phyloP scores from a whole-genome alignment of 169 alveolate genomes.

The Babesia gibsoni region DNA sequence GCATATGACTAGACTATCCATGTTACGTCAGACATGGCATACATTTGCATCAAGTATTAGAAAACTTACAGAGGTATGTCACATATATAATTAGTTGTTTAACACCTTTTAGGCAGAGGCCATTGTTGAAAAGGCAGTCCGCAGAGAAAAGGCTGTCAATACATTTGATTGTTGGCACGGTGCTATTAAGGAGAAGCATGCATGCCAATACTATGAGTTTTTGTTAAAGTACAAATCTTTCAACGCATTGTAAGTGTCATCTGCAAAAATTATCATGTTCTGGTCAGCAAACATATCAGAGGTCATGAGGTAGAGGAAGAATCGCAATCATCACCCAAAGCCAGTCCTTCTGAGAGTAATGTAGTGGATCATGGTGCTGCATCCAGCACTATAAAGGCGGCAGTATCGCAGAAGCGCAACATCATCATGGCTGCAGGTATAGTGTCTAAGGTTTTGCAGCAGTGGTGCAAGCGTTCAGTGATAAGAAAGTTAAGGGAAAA shows the following conservation, averaged over 20 bases:
- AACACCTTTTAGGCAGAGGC: slow-evolving; percentile 3
- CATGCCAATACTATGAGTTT: slow-evolving; percentile 2
- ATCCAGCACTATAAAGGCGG: neutral
- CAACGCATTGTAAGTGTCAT: slow-evolving; percentile 13
- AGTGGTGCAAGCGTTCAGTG: neutral
- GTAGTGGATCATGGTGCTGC: neutral
- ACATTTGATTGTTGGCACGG: slow-evolving; percentile 7
- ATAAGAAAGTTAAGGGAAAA: neutral
- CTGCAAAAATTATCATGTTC: neutral
- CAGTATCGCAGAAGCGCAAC: slow-evolving; percentile 3
- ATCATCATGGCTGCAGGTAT: slow-evolving; percentile 20
- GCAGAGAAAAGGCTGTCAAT: slow-evolving; percentile 2
- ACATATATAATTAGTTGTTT: neutral
- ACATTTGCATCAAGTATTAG: neutral
- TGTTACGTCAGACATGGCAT: slow-evolving; percentile 17
- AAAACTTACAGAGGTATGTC: neutral
- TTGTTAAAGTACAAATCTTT: slow-evolving; percentile 17
- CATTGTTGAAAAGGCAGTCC: neutral
- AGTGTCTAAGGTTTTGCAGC: neutral
- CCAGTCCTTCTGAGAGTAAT: neutral
- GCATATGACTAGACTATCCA: neutral
- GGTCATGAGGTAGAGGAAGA: neutral
- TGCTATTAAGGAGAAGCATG: slow-evolving; percentile 26
- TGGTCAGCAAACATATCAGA: neutral
- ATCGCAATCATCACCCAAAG: neutral